Conservation (phyloP, 495 filamentous ascomycete species). For the Aspergillus ellipticus region DNA sequence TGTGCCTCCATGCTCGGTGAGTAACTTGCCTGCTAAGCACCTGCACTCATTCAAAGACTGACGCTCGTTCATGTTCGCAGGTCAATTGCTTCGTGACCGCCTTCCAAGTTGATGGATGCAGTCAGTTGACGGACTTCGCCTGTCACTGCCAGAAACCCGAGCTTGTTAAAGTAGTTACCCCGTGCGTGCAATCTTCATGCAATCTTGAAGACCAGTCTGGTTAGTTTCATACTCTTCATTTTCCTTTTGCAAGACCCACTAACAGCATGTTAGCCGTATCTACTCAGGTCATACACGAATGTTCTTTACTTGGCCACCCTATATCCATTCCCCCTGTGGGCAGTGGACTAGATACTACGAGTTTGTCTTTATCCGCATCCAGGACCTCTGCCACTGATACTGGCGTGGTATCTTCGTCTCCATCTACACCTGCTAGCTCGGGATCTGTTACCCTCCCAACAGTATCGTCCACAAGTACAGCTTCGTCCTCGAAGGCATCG, state of each 20-base stretch:
- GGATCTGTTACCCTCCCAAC: not conserved
- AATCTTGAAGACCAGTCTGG: slow-evolving; percentile 32
- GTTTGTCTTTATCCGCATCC: not conserved
- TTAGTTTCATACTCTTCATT: slow-evolving; percentile 13
- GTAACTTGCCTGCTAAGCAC: not conserved
- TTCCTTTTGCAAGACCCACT: not conserved
- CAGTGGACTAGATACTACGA: slow-evolving; percentile 14
- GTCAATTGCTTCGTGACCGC: slow-evolving; percentile 41
- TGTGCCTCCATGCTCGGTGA: slow-evolving; percentile 45
- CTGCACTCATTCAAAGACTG: not conserved
- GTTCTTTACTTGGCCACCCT: slow-evolving; percentile 35
- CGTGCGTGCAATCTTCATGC: slow-evolving; percentile 45
- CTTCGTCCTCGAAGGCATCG: not conserved
- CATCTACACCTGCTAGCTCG: too few relatives aligned
- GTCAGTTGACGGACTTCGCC: slow-evolving; percentile 41
- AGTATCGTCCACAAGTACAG: not conserved
- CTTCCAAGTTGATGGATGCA: slow-evolving; percentile 42
- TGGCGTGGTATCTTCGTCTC: not conserved
- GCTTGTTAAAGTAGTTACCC: slow-evolving; percentile 36
- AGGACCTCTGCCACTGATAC: slow-evolving; percentile 8
- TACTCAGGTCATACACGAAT: slow-evolving; percentile 31
- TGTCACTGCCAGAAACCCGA: slow-evolving; percentile 49
- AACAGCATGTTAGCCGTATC: slow-evolving; percentile 29
- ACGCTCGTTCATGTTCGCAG: slow-evolving; percentile 20
- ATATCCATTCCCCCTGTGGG: slow-evolving; percentile 34